Evolutionary conservation across 345 rosid genomes (phyloP).

Genomic region (Linum tenue): DNA sequence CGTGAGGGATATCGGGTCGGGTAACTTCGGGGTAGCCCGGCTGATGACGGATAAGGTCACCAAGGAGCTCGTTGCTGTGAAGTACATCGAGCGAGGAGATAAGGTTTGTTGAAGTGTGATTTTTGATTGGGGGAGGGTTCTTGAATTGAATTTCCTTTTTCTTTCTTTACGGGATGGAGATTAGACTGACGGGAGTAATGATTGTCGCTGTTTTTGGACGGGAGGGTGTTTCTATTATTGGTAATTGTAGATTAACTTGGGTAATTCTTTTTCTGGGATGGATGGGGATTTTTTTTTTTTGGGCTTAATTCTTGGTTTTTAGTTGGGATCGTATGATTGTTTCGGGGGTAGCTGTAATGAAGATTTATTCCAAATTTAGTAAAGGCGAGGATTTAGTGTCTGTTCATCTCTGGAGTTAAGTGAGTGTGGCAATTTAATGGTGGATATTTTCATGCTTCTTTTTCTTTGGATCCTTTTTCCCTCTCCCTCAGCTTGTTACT

Average conservation of each 20-base stretch:
- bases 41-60: conserved; percentile 26
- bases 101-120: conserved; percentile 10
- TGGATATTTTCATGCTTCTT: background rate
- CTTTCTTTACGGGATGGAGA: too few relatives aligned
- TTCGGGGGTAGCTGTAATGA: background rate
- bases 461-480: background rate
- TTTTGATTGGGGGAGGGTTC: background rate
- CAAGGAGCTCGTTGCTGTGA: conserved; percentile 27
- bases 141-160: too few relatives aligned
- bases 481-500: background rate
- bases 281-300: background rate
- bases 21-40: conserved; percentile 27
- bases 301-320: background rate
- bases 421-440: background rate
- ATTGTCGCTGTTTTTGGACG: background rate
- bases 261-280: background rate
- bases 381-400: background rate
- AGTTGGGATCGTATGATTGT: background rate
- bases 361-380: background rate
- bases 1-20: conserved; percentile 25
- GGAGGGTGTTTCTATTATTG: background rate
- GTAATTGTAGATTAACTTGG: background rate
- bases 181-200: too few relatives aligned
- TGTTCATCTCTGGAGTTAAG: background rate
- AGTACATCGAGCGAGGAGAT: conserved; percentile 27